These are phyloP conservation scores for Chlamydomonas reinhardtii DNA, from an alignment of 163 green algal species.

Conservation along the genomic window DNA sequence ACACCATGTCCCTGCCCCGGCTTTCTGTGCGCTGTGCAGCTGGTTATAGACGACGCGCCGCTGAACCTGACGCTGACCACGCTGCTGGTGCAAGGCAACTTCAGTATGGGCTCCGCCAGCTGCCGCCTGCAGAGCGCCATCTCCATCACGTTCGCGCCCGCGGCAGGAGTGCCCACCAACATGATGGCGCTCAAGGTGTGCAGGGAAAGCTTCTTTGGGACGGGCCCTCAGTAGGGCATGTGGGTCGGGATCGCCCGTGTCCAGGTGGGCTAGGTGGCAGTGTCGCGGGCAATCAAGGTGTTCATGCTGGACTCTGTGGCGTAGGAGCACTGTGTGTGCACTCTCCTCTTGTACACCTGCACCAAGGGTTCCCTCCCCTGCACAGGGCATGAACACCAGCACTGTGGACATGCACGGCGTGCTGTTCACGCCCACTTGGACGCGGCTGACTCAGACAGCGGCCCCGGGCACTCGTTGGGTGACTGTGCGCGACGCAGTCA, in stretches of 20 bases:
- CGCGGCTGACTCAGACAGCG: constrained; percentile 49
- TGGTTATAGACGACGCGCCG: constrained; percentile 60
- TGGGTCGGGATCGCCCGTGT: too few relatives aligned
- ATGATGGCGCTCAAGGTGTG: constrained; percentile 25
- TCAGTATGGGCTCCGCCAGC: constrained; percentile 49
- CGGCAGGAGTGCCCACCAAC: constrained; percentile 20
- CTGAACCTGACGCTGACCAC: constrained; percentile 54
- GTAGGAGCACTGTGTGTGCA: too few relatives aligned
- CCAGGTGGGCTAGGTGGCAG: too few relatives aligned
- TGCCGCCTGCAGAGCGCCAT: constrained; percentile 57
- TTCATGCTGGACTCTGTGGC: too few relatives aligned
- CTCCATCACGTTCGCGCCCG: constrained; percentile 57
- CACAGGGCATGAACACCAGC: constrained; percentile 11
- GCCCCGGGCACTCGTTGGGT: background rate
- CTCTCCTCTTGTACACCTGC: too few relatives aligned
- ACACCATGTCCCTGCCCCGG: too few relatives aligned
- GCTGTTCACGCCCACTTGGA: constrained; percentile 67
- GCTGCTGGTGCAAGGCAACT: constrained; percentile 51
- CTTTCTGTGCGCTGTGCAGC: constrained; percentile 34
- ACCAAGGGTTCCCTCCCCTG: too few relatives aligned
- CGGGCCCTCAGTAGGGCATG: too few relatives aligned
- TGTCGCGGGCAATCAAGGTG: too few relatives aligned
- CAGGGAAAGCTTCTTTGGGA: too few relatives aligned
- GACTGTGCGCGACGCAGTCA: constrained; percentile 50
- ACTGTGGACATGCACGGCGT: constrained; percentile 64